Percentiles rank a stretch among this genome's conserved stretches.
phyloP scores from a whole-genome alignment of 192 early-diverging fungal species.

The Dimargaris cristalligena region DNA sequence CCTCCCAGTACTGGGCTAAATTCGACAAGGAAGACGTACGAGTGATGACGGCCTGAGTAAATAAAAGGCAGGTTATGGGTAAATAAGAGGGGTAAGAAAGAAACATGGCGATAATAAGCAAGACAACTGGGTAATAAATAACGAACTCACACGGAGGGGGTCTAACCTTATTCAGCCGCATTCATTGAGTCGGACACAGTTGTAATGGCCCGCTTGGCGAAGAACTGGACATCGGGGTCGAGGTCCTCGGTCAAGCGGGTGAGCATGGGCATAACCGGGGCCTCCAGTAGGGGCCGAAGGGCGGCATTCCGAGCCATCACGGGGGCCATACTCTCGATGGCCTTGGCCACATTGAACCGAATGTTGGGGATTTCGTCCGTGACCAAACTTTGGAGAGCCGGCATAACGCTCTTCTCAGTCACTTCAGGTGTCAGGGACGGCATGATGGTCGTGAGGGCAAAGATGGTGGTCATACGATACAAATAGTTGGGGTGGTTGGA shows the following conservation, averaged over 20 bases:
- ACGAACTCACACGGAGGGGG: not conserved
- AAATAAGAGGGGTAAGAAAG: not conserved
- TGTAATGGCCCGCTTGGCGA: conserved; percentile 61
- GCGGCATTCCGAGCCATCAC: conserved; percentile 50
- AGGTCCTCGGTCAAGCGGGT: conserved; percentile 69
- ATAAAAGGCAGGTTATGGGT: not conserved
- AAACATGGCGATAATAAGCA: not conserved
- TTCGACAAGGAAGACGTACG: too few species aligned
- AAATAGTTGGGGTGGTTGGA: conserved; percentile 85
- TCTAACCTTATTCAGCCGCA: not conserved
- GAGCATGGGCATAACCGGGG: conserved; percentile 67
- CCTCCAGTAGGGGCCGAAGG: conserved; percentile 37
- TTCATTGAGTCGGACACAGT: not conserved
- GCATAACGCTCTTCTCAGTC: conserved; percentile 75
- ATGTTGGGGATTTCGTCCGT: conserved; percentile 97
- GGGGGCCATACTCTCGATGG: conserved; percentile 68
- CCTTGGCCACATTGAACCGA: conserved; percentile 97
- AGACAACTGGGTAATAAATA: not conserved
- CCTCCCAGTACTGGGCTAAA: too few species aligned
- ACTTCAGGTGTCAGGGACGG: conserved; percentile 73
- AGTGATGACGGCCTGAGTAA: not conserved
- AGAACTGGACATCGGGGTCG: conserved; percentile 91
- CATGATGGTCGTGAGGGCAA: conserved; percentile 85
- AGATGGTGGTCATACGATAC: conserved; percentile 96
- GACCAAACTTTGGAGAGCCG: conserved; percentile 65